These are phyloP conservation scores for Ilex asprella DNA, from an alignment of 257 asterid species.

Conservation along the genomic window DNA sequence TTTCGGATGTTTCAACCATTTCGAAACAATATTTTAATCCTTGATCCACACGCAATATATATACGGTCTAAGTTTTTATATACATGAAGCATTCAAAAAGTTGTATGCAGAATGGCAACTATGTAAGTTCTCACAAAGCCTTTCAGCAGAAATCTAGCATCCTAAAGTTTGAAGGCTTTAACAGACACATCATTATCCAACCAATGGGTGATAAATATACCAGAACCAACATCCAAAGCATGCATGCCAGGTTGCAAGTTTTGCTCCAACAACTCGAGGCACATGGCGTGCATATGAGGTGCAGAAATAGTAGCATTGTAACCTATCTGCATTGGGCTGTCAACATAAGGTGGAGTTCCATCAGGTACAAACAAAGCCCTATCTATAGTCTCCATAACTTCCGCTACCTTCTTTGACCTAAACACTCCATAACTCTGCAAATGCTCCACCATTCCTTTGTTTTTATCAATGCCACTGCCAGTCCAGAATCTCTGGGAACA, in stretches of 20 bases:
- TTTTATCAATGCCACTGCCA: constrained; percentile 40
- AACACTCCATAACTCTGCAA: constrained; percentile 52
- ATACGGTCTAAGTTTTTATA: too few species aligned
- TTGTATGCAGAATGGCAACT: too few species aligned
- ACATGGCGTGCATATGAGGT: constrained; percentile 97
- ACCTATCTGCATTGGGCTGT: constrained; percentile 80
- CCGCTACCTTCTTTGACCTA: constrained; percentile 54
- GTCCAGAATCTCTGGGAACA: constrained; percentile 55
- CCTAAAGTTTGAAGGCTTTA: too few species aligned
- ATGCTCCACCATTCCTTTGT: constrained; percentile 57
- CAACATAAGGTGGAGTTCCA: constrained; percentile 66
- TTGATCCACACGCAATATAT: too few species aligned
- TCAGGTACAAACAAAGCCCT: constrained; percentile 85
- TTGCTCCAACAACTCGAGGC: constrained; percentile 78
- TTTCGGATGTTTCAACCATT: too few species aligned
- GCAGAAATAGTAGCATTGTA: constrained; percentile 93
- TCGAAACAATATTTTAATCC: too few species aligned
- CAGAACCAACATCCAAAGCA: constrained; percentile 89
- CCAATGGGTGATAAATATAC: constrained; percentile 17
- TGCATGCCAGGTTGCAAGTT: constrained; percentile 92
- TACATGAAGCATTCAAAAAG: too few species aligned
- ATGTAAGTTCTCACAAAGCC: too few species aligned
- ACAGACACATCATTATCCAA: too few species aligned
- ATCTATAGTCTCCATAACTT: constrained; percentile 77
- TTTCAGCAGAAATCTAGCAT: too few species aligned